Percentiles rank a stretch among this genome's conserved stretches.
Evolutionary conservation across 2,329 filamentous ascomycete species (phyloP).

Genomic region (Trichoderma koningiopsis): DNA sequence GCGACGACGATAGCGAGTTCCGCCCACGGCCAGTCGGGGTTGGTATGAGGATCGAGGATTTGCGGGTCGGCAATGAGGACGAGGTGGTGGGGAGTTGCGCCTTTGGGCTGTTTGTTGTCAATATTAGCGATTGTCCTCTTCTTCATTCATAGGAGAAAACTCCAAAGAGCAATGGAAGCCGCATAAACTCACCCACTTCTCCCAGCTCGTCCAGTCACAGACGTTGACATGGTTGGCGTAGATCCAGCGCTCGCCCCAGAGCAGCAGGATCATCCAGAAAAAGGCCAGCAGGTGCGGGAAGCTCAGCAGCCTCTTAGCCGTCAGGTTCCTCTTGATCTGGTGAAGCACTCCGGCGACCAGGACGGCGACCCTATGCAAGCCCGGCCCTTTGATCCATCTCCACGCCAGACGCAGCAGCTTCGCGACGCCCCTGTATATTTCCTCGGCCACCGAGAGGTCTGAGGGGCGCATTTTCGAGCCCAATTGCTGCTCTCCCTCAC

Average conservation of each 20-base stretch:
- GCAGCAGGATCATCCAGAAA: constrained; percentile 74
- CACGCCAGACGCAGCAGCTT: constrained; percentile 39
- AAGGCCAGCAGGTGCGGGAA: constrained; percentile 68
- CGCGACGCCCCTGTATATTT: constrained; percentile 30
- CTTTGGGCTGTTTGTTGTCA: constrained; percentile 62
- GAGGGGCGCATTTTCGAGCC: constrained; percentile 36
- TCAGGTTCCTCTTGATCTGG: constrained; percentile 47
- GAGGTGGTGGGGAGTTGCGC: constrained; percentile 79
- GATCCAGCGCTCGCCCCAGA: constrained; percentile 82
- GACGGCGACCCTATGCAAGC: constrained; percentile 41
- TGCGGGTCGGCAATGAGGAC: constrained; percentile 88
- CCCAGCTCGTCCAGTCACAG: constrained; percentile 87
- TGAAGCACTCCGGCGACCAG: constrained; percentile 36
- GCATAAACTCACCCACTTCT: constrained; percentile 75
- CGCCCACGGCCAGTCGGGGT: constrained; percentile 73
- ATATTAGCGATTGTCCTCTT: not conserved
- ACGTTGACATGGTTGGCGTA: constrained; percentile 70
- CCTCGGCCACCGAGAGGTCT: constrained; percentile 32
- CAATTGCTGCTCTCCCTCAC: constrained; percentile 32
- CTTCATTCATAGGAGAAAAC: not conserved
- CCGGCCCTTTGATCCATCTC: constrained; percentile 48
- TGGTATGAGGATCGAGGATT: constrained; percentile 92
- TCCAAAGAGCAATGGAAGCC: not conserved
- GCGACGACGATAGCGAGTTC: constrained; percentile 55
- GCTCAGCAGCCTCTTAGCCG: constrained; percentile 56